Evolutionary conservation across 305 asterid species (phyloP).

Genomic region (Solanum hybrid): DNA sequence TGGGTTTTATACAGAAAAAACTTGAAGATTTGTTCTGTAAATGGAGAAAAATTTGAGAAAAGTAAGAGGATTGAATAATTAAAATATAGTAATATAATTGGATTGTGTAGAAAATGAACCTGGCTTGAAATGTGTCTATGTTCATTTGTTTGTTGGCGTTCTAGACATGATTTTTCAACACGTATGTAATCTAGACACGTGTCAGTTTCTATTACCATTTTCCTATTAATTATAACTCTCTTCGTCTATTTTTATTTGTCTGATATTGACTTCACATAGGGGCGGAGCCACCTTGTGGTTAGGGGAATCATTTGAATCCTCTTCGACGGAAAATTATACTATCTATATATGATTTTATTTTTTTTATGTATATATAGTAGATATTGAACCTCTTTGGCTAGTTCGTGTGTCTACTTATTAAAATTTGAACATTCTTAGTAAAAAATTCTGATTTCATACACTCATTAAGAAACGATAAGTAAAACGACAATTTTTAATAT

Average conservation of each 20-base stretch:
- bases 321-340: background rate
- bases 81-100: background rate
- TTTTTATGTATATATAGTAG: too few species aligned
- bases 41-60: background rate
- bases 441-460: too few species aligned
- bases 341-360: too few species aligned
- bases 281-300: background rate
- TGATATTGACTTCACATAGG: background rate
- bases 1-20: background rate
- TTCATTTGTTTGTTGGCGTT: slow-evolving; percentile 2
- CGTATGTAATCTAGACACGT: slow-evolving; percentile 1
- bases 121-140: background rate
- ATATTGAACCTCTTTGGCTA: too few species aligned
- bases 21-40: background rate
- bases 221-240: background rate
- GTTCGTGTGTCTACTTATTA: background rate
- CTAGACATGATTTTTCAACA: background rate
- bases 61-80: background rate
- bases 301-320: background rate
- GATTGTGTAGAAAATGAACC: background rate
- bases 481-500: too few species aligned
- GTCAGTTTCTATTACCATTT: background rate
- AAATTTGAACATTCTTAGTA: background rate
- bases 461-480: background rate
- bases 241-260: background rate